Conservation (phyloP, 345 rosid species). For the Combretum micranthum region DNA sequence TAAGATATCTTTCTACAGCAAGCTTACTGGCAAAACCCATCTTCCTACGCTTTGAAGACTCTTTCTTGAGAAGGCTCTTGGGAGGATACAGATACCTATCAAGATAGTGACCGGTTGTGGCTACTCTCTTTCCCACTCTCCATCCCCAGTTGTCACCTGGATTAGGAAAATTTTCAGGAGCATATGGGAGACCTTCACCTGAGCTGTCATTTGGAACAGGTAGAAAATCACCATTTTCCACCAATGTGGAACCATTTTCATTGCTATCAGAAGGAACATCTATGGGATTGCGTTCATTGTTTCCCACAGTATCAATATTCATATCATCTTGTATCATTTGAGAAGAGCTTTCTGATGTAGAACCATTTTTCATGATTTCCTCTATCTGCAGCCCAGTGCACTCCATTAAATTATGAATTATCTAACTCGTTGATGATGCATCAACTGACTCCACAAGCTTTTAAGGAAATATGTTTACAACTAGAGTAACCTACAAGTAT, state of each 20-base stretch:
- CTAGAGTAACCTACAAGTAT: too few relatives aligned
- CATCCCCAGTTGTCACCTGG: conserved; percentile 82
- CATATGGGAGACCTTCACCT: conserved; percentile 87
- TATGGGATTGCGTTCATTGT: too few relatives aligned
- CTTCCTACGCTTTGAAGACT: conserved; percentile 13
- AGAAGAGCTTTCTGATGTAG: too few relatives aligned
- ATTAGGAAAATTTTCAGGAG: conserved; percentile 69
- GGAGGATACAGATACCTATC: conserved; percentile 82
- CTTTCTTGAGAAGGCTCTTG: conserved; percentile 19
- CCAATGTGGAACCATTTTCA: conserved; percentile 12
- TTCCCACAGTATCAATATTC: too few relatives aligned
- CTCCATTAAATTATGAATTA: too few relatives aligned
- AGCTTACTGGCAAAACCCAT: conserved; percentile 49
- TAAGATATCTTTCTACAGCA: conserved; percentile 38
- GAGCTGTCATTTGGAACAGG: conserved; percentile 33
- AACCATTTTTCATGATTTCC: too few relatives aligned
- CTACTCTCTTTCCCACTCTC: conserved; percentile 76
- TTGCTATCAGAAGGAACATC: conserved; percentile 10
- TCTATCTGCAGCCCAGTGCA: too few relatives aligned
- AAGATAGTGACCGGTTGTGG: conserved; percentile 28
- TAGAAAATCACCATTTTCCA: conserved; percentile 25
- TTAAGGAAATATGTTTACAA: too few relatives aligned
- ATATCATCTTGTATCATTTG: too few relatives aligned
- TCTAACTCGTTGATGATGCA: too few relatives aligned
- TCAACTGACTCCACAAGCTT: too few relatives aligned